A percentile compares a stretch with the other conserved stretches of the same genome.
phyloP scores from a whole-genome alignment of 176 grass and related monocot genomes.

The Musa acuminata region DNA sequence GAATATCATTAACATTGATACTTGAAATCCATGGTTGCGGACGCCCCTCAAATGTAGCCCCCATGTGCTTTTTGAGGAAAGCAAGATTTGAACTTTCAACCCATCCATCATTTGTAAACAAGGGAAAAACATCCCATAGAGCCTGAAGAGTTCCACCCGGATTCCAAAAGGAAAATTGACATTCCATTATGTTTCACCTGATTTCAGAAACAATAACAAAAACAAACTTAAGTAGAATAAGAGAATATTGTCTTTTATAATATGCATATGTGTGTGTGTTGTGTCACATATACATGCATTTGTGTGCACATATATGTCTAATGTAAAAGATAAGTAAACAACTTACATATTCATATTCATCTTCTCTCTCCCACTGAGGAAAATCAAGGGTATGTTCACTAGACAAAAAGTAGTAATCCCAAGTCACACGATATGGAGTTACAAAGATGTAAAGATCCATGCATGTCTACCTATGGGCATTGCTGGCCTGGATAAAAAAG shows the following conservation, averaged over 20 bases:
- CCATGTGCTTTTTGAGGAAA: conserved; percentile 94
- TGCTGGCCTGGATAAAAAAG: conserved; percentile 33
- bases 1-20: conserved; percentile 67
- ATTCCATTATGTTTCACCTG: conserved; percentile 89
- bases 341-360: conserved; percentile 94
- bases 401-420: conserved; percentile 85
- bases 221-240: conserved; percentile 3
- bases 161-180: conserved; percentile 89
- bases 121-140: conserved; percentile 86
- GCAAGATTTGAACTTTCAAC: conserved; percentile 75
- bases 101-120: conserved; percentile 83
- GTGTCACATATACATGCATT: not conserved
- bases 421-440: conserved; percentile 74
- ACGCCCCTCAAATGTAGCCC: conserved; percentile 70
- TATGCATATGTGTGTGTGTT: not conserved
- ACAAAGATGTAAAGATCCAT: conserved; percentile 96
- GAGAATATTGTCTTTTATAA: conserved; percentile 11
- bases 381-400: conserved; percentile 77
- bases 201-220: conserved; percentile 16
- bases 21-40: conserved; percentile 80
- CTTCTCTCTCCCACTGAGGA: conserved; percentile 67
- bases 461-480: conserved; percentile 93
- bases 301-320: too few relatives aligned
- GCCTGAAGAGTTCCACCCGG: conserved; percentile 83
- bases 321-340: conserved; percentile 3